These are phyloP conservation scores for Pleodorina starrii DNA, from an alignment of 139 green algal genomes.

Conservation along the genomic window DNA sequence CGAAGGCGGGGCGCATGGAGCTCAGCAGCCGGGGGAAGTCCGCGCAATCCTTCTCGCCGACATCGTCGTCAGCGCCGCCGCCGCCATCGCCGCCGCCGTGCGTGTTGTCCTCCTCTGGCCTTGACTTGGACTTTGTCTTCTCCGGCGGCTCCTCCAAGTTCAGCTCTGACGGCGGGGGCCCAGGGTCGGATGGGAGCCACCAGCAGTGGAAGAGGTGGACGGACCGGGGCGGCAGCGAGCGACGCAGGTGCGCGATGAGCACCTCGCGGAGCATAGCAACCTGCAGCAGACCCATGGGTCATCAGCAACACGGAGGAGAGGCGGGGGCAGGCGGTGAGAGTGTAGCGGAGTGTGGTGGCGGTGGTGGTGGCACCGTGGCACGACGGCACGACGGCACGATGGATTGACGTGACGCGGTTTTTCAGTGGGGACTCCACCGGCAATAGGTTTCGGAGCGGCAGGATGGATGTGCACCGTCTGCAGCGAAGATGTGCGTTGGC, in stretches of 20 bases:
- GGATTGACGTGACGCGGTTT: too few species aligned
- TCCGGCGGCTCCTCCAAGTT: too few species aligned
- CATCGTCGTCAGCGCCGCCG: too few species aligned
- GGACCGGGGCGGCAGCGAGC: background rate
- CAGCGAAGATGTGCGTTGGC: too few species aligned
- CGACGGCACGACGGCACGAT: background rate
- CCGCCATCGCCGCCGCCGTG: background rate
- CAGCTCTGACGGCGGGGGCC: too few species aligned
- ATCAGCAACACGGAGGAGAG: background rate
- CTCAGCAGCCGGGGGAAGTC: background rate
- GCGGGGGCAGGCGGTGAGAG: background rate
- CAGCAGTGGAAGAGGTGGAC: background rate
- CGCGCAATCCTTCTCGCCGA: too few species aligned
- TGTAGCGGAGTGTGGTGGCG: too few species aligned
- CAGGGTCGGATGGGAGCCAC: background rate
- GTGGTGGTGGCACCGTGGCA: too few species aligned
- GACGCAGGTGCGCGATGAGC: background rate
- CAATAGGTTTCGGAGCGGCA: background rate
- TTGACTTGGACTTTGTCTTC: background rate
- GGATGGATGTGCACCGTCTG: too few species aligned
- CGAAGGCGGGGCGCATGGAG: slow-evolving; percentile 9
- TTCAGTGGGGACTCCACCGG: background rate
- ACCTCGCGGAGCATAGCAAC: background rate
- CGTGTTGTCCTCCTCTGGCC: background rate
- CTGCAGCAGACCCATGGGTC: background rate